Percentiles rank a stretch among this genome's conserved stretches.
These are phyloP conservation scores for Pyracantha coccinea DNA, from an alignment of 331 rosid species.

Conservation along the genomic window DNA sequence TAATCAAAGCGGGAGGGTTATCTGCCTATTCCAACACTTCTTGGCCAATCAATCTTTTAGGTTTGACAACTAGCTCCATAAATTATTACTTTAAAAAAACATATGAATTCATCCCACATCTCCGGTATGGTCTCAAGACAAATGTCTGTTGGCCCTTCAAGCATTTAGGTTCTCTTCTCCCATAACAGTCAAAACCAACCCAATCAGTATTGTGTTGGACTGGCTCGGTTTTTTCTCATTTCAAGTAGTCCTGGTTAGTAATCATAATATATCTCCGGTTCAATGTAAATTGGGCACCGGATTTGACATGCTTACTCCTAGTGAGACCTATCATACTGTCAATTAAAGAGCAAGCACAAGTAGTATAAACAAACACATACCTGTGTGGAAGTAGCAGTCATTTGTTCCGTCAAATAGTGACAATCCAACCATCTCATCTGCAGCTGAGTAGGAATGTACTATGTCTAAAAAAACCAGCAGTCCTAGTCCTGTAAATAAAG, in stretches of 20 bases:
- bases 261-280: not conserved
- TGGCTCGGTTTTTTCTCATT: not conserved
- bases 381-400: constrained; percentile 89
- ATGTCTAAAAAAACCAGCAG: constrained; percentile 83
- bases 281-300: not conserved
- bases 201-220: not conserved
- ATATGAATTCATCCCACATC: not conserved
- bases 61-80: not conserved
- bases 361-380: constrained; percentile 29
- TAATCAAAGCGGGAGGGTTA: not conserved
- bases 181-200: not conserved
- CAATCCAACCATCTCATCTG: constrained; percentile 96
- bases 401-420: constrained; percentile 88
- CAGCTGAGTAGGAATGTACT: constrained; percentile 94
- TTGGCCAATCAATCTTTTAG: not conserved
- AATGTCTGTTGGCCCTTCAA: not conserved
- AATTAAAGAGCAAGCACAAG: not conserved
- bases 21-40: not conserved
- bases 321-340: not conserved
- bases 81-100: not conserved
- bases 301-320: not conserved
- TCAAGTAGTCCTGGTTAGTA: not conserved
- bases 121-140: not conserved
- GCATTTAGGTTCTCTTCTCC: not conserved
- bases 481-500: constrained; percentile 59